Base-by-base conservation (phyloP, 805 yeast genomes). In the Grigorovia jiainica region DNA sequence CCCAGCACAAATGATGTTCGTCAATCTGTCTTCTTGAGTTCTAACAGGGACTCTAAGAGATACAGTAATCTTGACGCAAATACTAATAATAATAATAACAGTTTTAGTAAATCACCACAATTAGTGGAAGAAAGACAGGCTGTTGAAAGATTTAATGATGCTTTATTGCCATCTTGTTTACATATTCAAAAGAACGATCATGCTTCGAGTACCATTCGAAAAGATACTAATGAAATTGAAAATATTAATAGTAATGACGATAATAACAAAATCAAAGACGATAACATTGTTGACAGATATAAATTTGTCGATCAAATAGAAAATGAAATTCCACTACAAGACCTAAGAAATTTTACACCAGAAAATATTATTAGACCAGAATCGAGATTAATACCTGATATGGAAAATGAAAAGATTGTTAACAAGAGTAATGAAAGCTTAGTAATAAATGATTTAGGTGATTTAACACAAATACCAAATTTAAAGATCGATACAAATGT, bases 131-230 rank as follows among this genome's bases (percentile, higher is more conserved):
- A 58, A 44, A 57, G 50, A 41, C 43, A 48, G 34, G 63, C 63
- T 2, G 45, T 60, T 18, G 56, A 47, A 21, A 52, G 63, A 34
- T 56, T 57, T 15, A 54, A 60, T 38, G 56, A 55, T 43, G 55
- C 58, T 2, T 44, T 62, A 25, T 36, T 62, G 23, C 66, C 65
- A 4, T 58, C 64, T 18, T 48, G 44, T 36, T 32, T 48, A 24
- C 47, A 43, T 29, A 25, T 23, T 23, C 43, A 41, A 10, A 27
- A 27, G n/a, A 27, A 27, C 11, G n/a, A 7, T 13, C n/a, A 27
- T 27, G n/a, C 9, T 32, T 5, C 35, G 27, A 7, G 29, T 17
- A 21, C 20, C 41, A 16, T 11, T 17, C 4, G 9, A 18, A 13
- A 32, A 8, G 3, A 15, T 29, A 16, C 11, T 13, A 7, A 7